These are phyloP conservation scores for Talaromyces rugulosus DNA, from an alignment of 2,329 filamentous ascomycete genomes.

Conservation along the genomic window DNA sequence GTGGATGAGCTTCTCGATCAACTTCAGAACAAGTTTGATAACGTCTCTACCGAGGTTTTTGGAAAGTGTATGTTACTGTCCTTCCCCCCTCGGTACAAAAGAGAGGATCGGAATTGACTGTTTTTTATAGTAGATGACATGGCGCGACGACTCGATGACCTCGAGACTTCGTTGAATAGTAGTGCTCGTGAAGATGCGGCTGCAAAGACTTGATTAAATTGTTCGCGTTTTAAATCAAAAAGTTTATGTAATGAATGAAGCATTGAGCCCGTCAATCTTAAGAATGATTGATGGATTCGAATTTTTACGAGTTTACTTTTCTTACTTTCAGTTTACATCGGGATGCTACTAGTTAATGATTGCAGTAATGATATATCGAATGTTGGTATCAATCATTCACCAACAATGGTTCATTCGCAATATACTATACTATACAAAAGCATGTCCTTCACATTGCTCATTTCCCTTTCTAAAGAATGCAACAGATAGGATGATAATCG, in stretches of 20 bases:
- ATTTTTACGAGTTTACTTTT: neutral
- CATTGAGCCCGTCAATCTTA: neutral
- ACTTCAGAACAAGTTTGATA: constrained; percentile 78
- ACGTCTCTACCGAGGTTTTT: constrained; percentile 80
- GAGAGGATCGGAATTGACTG: neutral
- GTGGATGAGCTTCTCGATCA: constrained; percentile 85
- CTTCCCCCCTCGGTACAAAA: neutral
- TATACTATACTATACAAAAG: neutral
- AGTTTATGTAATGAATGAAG: neutral
- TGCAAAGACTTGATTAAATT: constrained; percentile 7
- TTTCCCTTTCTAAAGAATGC: neutral
- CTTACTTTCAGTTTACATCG: neutral
- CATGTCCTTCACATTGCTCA: neutral
- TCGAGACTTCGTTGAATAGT: constrained; percentile 67
- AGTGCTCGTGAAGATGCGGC: constrained; percentile 24
- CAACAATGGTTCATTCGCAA: neutral
- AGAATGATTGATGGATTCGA: neutral
- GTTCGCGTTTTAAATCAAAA: neutral
- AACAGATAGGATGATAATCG: neutral
- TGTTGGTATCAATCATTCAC: neutral
- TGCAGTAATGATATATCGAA: neutral
- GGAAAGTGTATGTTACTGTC: constrained; percentile 67
- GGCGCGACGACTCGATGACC: constrained; percentile 76
- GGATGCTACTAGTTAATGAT: neutral
- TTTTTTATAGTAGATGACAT: constrained; percentile 80